Evolutionary conservation across 1,139 yeast genomes (phyloP), one percentile per base, ranked within the genome.

Genomic region (Yamadazyma dushanensis): DNA sequence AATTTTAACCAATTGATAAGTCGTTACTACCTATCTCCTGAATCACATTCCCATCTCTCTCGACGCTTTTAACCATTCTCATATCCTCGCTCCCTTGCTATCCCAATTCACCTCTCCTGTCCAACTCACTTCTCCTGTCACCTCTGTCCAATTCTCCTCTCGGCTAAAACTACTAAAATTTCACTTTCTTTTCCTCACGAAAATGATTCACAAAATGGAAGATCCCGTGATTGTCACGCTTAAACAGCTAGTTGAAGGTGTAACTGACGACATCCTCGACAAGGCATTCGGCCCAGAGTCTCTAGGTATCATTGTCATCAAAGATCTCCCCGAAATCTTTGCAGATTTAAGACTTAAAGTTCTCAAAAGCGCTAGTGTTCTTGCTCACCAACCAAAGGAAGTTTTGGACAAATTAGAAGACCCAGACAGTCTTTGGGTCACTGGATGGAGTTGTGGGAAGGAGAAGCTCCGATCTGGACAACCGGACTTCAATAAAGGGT

Each of bases 371-470:
- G 75, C 80, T 1, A 64, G 76, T 1, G 52, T 55, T 15, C 54
- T 80, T 28, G 79, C 80, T 8, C 59, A 57, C 26, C 59, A 76
- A 8, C 67, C 77, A 0, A 36, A 41, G 3, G 51, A 51, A 3
- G 54, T 56, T 9, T 59, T 78, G 24, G 49, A 47, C 2, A 36
- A 45, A 15, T 56, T 78, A 34, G 83, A 78, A 48, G 59, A 62
- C 20, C 73, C 73, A 16, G 80, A 74, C 38, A 50, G 66, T 4
- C 49, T 50, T 41, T 80, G 80, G 76, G 56, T 78, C 5, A 71
- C 76, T 1, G 86, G 85, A 0, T 80, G 85, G 85, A 78, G 84
- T n/a, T 57, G 78, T 31, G 85, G 85, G 1, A 73, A 71, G 38
- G 85, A 80, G 46, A 67, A 57, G 31, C 61, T 80, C 25, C 57